Conservation (phyloP, 140 eudicot genomes). For the Oenanthe javanica region DNA sequence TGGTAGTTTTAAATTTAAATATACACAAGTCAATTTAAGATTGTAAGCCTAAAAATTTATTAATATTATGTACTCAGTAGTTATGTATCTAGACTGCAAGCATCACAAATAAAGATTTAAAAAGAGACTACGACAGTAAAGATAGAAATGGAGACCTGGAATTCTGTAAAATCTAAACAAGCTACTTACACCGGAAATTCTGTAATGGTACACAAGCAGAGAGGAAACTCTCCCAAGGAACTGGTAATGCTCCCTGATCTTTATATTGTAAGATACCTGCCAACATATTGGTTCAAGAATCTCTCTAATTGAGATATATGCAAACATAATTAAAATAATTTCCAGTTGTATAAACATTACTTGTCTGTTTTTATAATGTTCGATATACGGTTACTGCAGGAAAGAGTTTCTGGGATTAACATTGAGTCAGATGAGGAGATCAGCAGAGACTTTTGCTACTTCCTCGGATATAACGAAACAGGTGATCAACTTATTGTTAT, state of each 20-base stretch:
- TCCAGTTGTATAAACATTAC: neutral
- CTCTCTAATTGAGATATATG: neutral
- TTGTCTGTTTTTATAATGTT: neutral
- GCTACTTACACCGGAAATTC: slow-evolving; percentile 22
- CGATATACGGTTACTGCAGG: slow-evolving; percentile 22
- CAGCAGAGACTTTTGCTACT: too few species aligned
- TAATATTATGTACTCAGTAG: too few species aligned
- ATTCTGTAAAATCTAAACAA: slow-evolving; percentile 46
- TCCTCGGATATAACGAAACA: too few species aligned
- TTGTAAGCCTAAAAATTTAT: too few species aligned
- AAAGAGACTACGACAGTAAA: slow-evolving; percentile 30
- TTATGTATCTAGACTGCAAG: too few species aligned
- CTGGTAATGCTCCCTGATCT: slow-evolving; percentile 35
- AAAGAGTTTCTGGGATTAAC: slow-evolving; percentile 1
- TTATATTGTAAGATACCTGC: neutral
- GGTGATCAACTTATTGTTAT: too few species aligned
- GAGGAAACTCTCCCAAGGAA: slow-evolving; percentile 25
- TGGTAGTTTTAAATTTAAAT: too few species aligned
- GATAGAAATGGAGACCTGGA: slow-evolving; percentile 74
- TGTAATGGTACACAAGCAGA: slow-evolving; percentile 31
- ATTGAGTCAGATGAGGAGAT: too few species aligned
- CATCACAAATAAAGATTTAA: too few species aligned
- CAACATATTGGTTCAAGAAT: neutral
- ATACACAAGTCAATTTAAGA: too few species aligned
- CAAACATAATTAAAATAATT: neutral